Conservation (phyloP, 306 rosid species). For the Vigna hirtella region DNA sequence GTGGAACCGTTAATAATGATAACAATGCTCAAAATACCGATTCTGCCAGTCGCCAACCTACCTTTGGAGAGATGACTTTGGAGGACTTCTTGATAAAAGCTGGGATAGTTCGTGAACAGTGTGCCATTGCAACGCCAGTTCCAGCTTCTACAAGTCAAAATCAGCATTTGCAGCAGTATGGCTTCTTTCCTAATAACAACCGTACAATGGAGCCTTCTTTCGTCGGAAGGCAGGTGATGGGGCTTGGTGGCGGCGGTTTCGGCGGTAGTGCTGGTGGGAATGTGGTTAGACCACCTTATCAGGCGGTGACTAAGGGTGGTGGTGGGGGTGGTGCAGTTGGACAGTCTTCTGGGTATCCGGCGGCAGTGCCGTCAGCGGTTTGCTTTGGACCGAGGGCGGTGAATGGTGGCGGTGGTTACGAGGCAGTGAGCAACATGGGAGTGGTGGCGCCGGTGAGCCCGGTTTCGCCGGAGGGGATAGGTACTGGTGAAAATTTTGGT, state of each 20-base stretch:
- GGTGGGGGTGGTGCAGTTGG: conserved; percentile 37
- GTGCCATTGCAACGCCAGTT: conserved; percentile 1
- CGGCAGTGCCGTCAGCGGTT: conserved; percentile 36
- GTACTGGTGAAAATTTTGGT: conserved; percentile 49
- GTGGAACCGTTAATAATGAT: not conserved
- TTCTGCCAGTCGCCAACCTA: conserved; percentile 65
- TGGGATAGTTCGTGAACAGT: conserved; percentile 72
- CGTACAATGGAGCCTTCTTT: conserved; percentile 45
- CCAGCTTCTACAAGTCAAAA: conserved; percentile 40
- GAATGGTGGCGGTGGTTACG: conserved; percentile 64
- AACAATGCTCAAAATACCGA: conserved; percentile 52
- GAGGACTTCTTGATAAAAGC: conserved; percentile 86
- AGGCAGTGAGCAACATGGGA: conserved; percentile 47
- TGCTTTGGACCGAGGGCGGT: conserved; percentile 64
- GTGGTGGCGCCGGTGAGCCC: conserved; percentile 60
- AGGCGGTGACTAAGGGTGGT: conserved; percentile 45
- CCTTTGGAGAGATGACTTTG: conserved; percentile 86
- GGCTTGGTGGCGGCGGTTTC: conserved; percentile 1
- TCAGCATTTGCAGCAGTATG: conserved; percentile 51
- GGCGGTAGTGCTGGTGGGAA: conserved; percentile 13
- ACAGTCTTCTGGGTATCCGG: conserved; percentile 49
- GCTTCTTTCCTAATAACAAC: conserved; percentile 50
- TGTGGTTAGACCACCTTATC: conserved; percentile 47
- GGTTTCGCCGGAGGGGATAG: conserved; percentile 67
- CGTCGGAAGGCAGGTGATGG: conserved; percentile 44